A percentile compares a stretch with the other conserved stretches of the same genome.
phyloP scores from a whole-genome alignment of 2,329 filamentous ascomycete genomes.

The Ceratocystis colombiana region DNA sequence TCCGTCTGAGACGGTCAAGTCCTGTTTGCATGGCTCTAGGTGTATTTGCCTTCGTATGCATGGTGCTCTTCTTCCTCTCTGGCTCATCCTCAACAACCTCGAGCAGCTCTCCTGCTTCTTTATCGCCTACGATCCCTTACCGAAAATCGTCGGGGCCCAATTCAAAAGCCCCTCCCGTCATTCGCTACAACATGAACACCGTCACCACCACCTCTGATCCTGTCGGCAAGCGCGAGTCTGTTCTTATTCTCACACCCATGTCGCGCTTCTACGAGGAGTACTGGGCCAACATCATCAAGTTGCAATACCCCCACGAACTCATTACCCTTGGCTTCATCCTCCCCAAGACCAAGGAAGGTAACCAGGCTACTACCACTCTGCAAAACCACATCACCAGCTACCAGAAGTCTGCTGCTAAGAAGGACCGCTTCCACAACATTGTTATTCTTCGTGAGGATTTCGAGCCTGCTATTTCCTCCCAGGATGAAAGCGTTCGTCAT shows the following conservation, averaged over 20 bases:
- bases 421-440: constrained; percentile 79
- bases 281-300: constrained; percentile 81
- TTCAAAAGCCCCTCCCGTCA: constrained; percentile 64
- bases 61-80: constrained; percentile 53
- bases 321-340: constrained; percentile 95
- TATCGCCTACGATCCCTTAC: constrained; percentile 41
- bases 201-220: constrained; percentile 73
- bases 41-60: constrained; percentile 59
- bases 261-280: constrained; percentile 88
- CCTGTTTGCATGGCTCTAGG: constrained; percentile 64
- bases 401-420: constrained; percentile 64
- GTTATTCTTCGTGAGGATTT: constrained; percentile 95
- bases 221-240: constrained; percentile 66
- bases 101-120: constrained; percentile 32
- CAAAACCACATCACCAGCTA: constrained; percentile 79
- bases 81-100: constrained; percentile 36
- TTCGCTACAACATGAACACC: constrained; percentile 91
- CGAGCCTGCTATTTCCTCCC: constrained; percentile 66
- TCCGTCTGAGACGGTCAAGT: constrained; percentile 70
- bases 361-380: constrained; percentile 69
- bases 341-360: constrained; percentile 85
- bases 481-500: constrained; percentile 81
- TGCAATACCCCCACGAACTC: constrained; percentile 84
- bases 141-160: constrained; percentile 43
- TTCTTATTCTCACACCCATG: constrained; percentile 88